These are phyloP conservation scores for Tillandsia leiboldiana DNA, from an alignment of 176 grass and related monocot genomes.

Conservation along the genomic window DNA sequence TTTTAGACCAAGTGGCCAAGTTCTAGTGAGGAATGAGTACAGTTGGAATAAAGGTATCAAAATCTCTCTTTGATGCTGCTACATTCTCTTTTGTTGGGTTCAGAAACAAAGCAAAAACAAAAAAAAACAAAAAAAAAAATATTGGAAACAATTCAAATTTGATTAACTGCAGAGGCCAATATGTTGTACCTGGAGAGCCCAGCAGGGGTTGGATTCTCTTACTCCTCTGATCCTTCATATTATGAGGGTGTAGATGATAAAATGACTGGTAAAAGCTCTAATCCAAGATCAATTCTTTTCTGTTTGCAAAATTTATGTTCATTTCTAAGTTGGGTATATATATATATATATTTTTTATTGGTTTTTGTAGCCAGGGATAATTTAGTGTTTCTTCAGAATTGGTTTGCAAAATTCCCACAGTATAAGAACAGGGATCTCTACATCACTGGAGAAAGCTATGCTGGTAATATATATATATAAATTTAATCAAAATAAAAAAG, in stretches of 20 bases:
- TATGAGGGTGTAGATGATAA: slow-evolving; percentile 67
- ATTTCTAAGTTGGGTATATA: neutral
- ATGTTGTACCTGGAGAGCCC: slow-evolving; percentile 87
- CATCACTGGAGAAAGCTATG: slow-evolving; percentile 95
- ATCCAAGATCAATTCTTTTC: slow-evolving; percentile 7
- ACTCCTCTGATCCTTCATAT: slow-evolving; percentile 56
- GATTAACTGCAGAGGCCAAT: slow-evolving; percentile 61
- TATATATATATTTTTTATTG: neutral
- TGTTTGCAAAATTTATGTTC: neutral
- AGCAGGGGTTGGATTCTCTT: slow-evolving; percentile 83
- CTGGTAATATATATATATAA: slow-evolving; percentile 28
- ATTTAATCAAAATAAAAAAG: neutral
- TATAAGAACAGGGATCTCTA: slow-evolving; percentile 78
- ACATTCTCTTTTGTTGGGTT: slow-evolving; percentile 5
- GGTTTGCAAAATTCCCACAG: slow-evolving; percentile 82
- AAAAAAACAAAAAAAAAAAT: neutral
- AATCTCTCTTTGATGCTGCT: slow-evolving; percentile 20
- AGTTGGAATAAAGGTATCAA: slow-evolving; percentile 92
- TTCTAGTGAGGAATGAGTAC: slow-evolving; percentile 66
- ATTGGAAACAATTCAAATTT: slow-evolving; percentile 10
- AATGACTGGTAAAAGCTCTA: slow-evolving; percentile 47
- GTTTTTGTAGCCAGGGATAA: slow-evolving; percentile 75
- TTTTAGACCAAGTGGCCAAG: slow-evolving; percentile 71
- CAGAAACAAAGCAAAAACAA: neutral
- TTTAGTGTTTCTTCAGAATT: slow-evolving; percentile 77